Base-by-base conservation (phyloP, 352 stramenopile species). In the Globisporangium irregulare region DNA sequence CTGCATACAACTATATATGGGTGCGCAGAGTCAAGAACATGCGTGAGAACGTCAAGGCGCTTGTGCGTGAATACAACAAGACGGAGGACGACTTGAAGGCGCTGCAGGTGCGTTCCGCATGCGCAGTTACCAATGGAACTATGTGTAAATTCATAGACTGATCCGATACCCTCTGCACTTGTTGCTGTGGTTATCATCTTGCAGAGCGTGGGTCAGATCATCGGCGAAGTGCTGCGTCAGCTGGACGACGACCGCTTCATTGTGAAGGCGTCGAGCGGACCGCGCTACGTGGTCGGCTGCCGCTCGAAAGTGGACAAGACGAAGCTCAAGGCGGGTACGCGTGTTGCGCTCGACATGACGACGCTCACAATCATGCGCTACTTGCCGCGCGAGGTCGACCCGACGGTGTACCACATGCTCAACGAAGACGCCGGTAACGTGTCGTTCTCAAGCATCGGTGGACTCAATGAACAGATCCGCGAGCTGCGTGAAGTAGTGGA, bases 331-430 rank as follows among this genome's bases (percentile, higher is more conserved):
- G 92, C 95, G 29, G 98, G 98, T 59, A 99, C 96, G 24, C 86
- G 98, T 53, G 97, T 99, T 41, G 97, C 97, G 32, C 82, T 99
- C 54, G 98, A 99, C 80, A 99, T 99, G 96, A 99, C 97, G n/a
- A 99, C 98, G 62, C 86, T 99, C 62, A 99, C 98, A 41, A 99
- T 99, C 81, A 99, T 99, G 97, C 92, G 97, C 63, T 90, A 97
- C 66, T 82, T 99, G 64, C 98, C 98, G 22, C 89, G 97, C 61
- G 97, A 99, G 72, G 97, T 99, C 64, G 98, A 99, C 79, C 98
- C 98, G 24, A 99, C 96, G 3, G 98, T 99, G 36, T 99, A 99
- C 82, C 97, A 99, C 82, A 99, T 99, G 98, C 93, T 99, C 74
- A 97, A 98, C 64, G 96, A 98, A 64, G 97, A 99, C 66, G 95